A percentile compares a stretch with the other conserved stretches of the same genome.
Conservation (phyloP, 495 filamentous ascomycete genomes). For the Penicillium desertorum region DNA sequence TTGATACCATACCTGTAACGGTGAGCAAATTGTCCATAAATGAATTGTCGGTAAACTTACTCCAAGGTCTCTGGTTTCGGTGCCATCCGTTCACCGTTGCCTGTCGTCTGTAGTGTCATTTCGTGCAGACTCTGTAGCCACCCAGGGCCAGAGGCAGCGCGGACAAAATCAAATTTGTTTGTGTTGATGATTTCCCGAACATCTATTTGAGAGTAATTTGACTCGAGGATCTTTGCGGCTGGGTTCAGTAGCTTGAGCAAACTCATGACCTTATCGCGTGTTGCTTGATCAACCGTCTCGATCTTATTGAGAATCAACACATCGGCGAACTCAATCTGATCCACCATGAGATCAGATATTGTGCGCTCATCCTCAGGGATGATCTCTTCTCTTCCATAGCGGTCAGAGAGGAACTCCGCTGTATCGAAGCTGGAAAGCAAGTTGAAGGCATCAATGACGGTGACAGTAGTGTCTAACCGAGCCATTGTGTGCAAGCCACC, state of each 20-base stretch:
- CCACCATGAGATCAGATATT: constrained; percentile 60
- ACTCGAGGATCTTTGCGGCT: constrained; percentile 49
- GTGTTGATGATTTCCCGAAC: constrained; percentile 54
- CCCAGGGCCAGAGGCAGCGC: constrained; percentile 44
- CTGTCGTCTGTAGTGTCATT: constrained; percentile 46
- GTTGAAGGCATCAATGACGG: constrained; percentile 59
- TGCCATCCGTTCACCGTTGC: constrained; percentile 45
- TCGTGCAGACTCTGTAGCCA: constrained; percentile 53
- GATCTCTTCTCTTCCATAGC: constrained; percentile 42
- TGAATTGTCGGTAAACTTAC: constrained; percentile 27
- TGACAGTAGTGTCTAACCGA: constrained; percentile 58
- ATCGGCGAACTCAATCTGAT: constrained; percentile 63
- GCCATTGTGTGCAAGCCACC: constrained; percentile 55
- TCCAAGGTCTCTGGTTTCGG: constrained; percentile 59
- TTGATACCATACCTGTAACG: constrained; percentile 49
- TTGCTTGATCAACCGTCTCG: constrained; percentile 42
- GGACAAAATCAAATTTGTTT: constrained; percentile 45
- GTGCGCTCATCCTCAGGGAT: constrained; percentile 58
- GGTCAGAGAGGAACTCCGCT: constrained; percentile 54
- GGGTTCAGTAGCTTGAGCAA: constrained; percentile 52
- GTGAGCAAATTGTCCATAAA: background rate
- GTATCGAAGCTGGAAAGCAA: constrained; percentile 58
- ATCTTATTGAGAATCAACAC: constrained; percentile 59
- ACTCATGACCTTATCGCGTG: constrained; percentile 40
- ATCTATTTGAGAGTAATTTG: constrained; percentile 46